These are phyloP conservation scores for Kodamaea anthophila DNA, from an alignment of 1,139 yeast genomes.

Conservation along the genomic window DNA sequence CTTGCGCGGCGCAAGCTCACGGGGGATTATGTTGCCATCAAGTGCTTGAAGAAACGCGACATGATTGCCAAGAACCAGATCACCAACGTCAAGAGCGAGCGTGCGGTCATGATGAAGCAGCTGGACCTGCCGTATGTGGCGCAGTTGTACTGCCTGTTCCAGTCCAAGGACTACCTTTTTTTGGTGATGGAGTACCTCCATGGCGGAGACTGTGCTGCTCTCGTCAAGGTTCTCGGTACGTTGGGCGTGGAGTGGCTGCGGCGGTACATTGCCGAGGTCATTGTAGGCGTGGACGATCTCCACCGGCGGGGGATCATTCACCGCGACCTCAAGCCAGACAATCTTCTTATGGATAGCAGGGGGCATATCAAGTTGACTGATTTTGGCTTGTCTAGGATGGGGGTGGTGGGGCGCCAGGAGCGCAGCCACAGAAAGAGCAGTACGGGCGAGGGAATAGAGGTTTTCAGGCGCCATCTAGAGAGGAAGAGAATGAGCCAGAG, in stretches of 20 bases:
- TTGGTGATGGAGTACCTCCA: slow-evolving; percentile 94
- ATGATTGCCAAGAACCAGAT: slow-evolving; percentile 98
- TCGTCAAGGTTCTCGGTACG: slow-evolving; percentile 74
- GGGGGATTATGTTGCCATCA: slow-evolving; percentile 94
- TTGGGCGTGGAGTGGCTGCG: slow-evolving; percentile 84
- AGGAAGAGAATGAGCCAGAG: slow-evolving; percentile 16
- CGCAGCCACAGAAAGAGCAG: slow-evolving; percentile 36
- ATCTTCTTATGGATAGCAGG: slow-evolving; percentile 70
- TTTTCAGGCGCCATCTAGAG: slow-evolving; percentile 27
- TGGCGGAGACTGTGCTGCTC: slow-evolving; percentile 94
- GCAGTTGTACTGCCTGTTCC: slow-evolving; percentile 81
- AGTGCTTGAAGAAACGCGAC: slow-evolving; percentile 87
- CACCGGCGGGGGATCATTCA: slow-evolving; percentile 88
- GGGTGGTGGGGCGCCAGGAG: slow-evolving; percentile 75
- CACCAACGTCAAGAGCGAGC: slow-evolving; percentile 85
- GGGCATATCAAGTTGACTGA: slow-evolving; percentile 94
- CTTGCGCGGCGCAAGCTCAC: slow-evolving; percentile 77
- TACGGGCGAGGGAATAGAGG: slow-evolving; percentile 40
- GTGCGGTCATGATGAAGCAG: slow-evolving; percentile 97
- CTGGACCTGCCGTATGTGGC: slow-evolving; percentile 93
- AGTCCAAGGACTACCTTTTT: slow-evolving; percentile 78
- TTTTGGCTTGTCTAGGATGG: slow-evolving; percentile 89
- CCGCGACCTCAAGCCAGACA: slow-evolving; percentile 93
- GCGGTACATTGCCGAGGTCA: slow-evolving; percentile 82
- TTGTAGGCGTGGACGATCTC: slow-evolving; percentile 83